These are phyloP conservation scores for Astragalus glycyphyllos DNA, from an alignment of 306 rosid genomes.

Conservation along the genomic window DNA sequence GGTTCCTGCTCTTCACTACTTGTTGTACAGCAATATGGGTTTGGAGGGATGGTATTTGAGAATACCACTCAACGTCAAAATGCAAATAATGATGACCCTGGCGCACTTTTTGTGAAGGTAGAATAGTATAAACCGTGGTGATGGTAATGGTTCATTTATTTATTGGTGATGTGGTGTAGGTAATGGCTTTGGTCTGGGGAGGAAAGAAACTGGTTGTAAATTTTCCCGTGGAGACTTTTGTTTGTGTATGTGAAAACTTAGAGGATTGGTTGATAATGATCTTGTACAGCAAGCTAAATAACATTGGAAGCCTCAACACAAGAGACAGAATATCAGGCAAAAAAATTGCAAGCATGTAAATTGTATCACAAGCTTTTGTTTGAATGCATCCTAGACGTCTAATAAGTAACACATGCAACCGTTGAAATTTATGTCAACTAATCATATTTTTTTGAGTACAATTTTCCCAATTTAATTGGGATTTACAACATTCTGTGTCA, in stretches of 20 bases:
- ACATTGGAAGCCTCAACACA: constrained; percentile 12
- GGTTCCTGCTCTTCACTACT: constrained; percentile 45
- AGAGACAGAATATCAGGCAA: constrained; percentile 4
- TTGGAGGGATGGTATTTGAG: constrained; percentile 41
- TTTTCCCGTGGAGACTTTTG: constrained; percentile 1
- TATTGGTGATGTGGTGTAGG: background rate
- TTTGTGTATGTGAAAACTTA: constrained; percentile 18
- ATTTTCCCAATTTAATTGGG: constrained; percentile 37
- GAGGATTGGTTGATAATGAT: background rate
- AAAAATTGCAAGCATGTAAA: background rate
- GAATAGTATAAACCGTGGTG: constrained; percentile 1
- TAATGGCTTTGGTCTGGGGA: background rate
- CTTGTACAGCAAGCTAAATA: background rate
- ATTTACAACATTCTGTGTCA: constrained; percentile 39
- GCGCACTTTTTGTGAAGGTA: background rate
- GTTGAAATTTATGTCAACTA: constrained; percentile 13
- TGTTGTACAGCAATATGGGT: constrained; percentile 46
- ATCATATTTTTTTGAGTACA: constrained; percentile 21
- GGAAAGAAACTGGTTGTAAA: background rate
- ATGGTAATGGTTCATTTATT: background rate
- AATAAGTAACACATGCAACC: constrained; percentile 21
- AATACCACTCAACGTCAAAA: background rate
- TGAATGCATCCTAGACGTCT: background rate
- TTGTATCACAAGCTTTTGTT: background rate
- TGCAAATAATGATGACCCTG: constrained; percentile 1